Evolutionary conservation across 768 basidiomycete genomes (phyloP), one percentile per base, ranked within the genome.

Genomic region (Phlegmacium glaucopus): DNA sequence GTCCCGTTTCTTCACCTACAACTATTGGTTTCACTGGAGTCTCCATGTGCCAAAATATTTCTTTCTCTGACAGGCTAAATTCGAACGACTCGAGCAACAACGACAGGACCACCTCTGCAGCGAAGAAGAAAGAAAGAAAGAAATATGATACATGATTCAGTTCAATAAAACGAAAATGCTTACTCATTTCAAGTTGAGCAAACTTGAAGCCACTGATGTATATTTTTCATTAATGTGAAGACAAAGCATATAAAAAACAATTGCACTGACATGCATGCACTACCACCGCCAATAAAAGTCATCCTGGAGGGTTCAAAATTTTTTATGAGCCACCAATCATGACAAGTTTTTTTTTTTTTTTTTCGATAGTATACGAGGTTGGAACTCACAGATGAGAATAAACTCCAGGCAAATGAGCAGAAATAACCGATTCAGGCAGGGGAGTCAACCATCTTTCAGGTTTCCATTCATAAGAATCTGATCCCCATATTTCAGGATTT

Each of bases 361-460:
- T n/a, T n/a, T n/a, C n/a, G n/a, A n/a, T n/a, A n/a, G n/a, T n/a
- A n/a, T n/a, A n/a, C n/a, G n/a, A 18, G 27, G 4, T 16, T 34
- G 32, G 22, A 10, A 56, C 62, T 43, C 43, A 64, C 72, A 73
- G 54, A 40, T 71, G 64, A 0, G 73, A 69, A 51, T 72, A 74
- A 3, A 73, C 50, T 3, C 74, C 75, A 2, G 75, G 75, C 8
- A 75, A 55, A 7, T 61, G 65, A 2, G 68, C 68, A n/a, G 61
- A 54, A 4, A 49, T 47, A 6, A 71, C 60, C 15, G 50, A 48
- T 13, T 60, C 52, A 6, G 55, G 59, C 13, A 60, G 46, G 10
- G 47, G 52, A 1, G 58, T 55, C 6, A 77, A 55, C 77, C 78
- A 79, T 12, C 77, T 58, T 45, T 76, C 74, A 0, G 76, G 76